Evolutionary conservation across 2,329 filamentous ascomycete species (phyloP).

Genomic region (Paradendryphiella salina): DNA sequence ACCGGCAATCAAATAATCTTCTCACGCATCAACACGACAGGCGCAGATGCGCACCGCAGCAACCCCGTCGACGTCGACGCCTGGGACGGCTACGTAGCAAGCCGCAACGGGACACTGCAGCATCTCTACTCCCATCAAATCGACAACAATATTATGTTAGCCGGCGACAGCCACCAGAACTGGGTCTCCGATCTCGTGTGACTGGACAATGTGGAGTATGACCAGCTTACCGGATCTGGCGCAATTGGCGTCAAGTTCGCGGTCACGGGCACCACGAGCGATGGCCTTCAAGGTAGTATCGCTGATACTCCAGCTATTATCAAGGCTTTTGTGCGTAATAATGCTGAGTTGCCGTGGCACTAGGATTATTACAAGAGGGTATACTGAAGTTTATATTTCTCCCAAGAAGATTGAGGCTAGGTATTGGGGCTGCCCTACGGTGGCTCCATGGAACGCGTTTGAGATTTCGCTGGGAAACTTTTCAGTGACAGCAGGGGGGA

Average conservation of each 20-base stretch:
- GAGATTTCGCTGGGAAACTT: constrained; percentile 74
- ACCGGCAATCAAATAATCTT: constrained; percentile 74
- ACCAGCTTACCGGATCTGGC: constrained; percentile 46
- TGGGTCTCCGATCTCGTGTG: constrained; percentile 57
- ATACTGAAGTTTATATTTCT: constrained; percentile 65
- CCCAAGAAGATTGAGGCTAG: constrained; percentile 60
- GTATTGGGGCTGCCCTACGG: constrained; percentile 66
- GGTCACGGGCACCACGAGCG: constrained; percentile 56
- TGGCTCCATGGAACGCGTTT: constrained; percentile 62
- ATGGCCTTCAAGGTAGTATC: constrained; percentile 55
- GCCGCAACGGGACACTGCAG: constrained; percentile 70
- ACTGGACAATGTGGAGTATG: constrained; percentile 49
- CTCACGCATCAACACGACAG: constrained; percentile 57
- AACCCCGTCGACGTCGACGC: constrained; percentile 59
- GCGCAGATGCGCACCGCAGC: constrained; percentile 47
- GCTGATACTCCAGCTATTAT: constrained; percentile 53
- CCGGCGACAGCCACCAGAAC: constrained; percentile 69
- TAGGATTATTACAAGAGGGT: constrained; percentile 75
- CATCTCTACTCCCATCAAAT: constrained; percentile 70
- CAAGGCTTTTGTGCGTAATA: constrained; percentile 46
- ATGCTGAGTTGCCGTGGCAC: constrained; percentile 71
- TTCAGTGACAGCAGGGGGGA: constrained; percentile 65
- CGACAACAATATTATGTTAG: constrained; percentile 71
- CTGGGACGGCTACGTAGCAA: constrained; percentile 69
- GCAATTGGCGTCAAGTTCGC: constrained; percentile 58